phyloP scores from a whole-genome alignment of 495 filamentous ascomycete genomes.

The Physcia stellaris region DNA sequence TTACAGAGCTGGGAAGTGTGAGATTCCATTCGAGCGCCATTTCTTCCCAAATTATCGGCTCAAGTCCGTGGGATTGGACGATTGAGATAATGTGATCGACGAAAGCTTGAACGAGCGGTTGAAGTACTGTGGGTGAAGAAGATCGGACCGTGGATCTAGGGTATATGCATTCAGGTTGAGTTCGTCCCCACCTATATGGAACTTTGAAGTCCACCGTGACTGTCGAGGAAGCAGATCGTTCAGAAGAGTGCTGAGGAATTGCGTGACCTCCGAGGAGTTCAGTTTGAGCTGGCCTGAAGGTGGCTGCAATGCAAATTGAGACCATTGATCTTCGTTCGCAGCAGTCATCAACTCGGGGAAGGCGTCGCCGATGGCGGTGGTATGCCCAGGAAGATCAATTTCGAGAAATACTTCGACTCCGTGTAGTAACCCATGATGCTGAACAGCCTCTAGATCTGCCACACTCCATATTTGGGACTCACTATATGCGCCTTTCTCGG shows the following conservation, averaged over 20 bases:
- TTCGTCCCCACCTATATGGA: conserved; percentile 75
- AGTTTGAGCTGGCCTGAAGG: conserved; percentile 64
- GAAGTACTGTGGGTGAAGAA: conserved; percentile 42
- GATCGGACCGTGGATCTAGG: conserved; percentile 53
- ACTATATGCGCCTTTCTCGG: conserved; percentile 52
- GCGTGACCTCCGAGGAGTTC: conserved; percentile 48
- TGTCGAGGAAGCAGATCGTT: conserved; percentile 61
- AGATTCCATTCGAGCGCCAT: conserved; percentile 64
- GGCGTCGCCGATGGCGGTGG: conserved; percentile 43
- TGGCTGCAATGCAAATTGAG: conserved; percentile 2
- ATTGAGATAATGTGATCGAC: conserved; percentile 49
- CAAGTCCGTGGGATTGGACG: conserved; percentile 36
- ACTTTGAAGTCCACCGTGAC: conserved; percentile 48
- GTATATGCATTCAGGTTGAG: conserved; percentile 57
- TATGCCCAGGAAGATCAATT: conserved; percentile 74
- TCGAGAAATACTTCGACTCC: conserved; percentile 64
- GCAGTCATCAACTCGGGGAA: conserved; percentile 63
- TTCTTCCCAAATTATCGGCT: conserved; percentile 72
- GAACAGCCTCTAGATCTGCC: conserved; percentile 42
- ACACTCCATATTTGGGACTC: conserved; percentile 46
- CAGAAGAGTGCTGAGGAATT: conserved; percentile 54
- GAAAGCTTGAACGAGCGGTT: conserved; percentile 58
- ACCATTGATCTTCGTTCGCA: conserved; percentile 43
- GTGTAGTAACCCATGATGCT: conserved; percentile 47
- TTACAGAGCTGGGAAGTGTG: conserved; percentile 39